Base-by-base conservation (phyloP, 1,139 yeast genomes). In the Candida gigantensis region DNA sequence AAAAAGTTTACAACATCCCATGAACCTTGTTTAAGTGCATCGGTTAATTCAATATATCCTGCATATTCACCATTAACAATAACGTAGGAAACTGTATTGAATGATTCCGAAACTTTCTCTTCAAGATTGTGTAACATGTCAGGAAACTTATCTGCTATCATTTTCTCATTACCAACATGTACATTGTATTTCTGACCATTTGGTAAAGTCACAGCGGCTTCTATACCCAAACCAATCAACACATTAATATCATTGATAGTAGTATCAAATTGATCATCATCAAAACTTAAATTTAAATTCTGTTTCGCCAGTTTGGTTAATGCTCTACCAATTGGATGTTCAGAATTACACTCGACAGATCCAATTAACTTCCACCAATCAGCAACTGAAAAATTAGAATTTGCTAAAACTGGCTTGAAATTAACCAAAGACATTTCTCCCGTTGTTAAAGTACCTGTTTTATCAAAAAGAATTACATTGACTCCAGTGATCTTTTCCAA, bases 381-480 rank as follows among this genome's bases (percentile, higher is more conserved):
- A 3, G 38, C 30, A 10, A 49, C 54, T 5, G 43, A 28, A 7
- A 52, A 14, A 4, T 51, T 29, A 8, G 41, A 35, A 13, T 36
- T 12, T 12, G 26, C 25, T 9, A 36, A 28, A 10, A 28, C 21
- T 8, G 40, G 27, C 10, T 32, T 28, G 25, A 28, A 45, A 7
- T 61, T 53, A 10, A 62, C 60, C 3, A 86, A 78, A 7, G 62
- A 62, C 95, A 94, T 86, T 32, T 75, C 66, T 9, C 98, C 98
- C 1, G 84, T 69, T 0, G 99, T 94, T 34, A 94, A 68, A 0
- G 98, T 94, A 2, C 98, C 98, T 0, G 99, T 94, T 60, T 94
- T 94, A 62, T 94, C 98, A 58, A 94, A 90, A 24, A 94, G 67
- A 17, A 92, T 77, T 4, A 81, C 72, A 43, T 83, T 74, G 25